These are phyloP conservation scores for Cinchona pubescens DNA, from an alignment of 257 asterid genomes.

Conservation along the genomic window DNA sequence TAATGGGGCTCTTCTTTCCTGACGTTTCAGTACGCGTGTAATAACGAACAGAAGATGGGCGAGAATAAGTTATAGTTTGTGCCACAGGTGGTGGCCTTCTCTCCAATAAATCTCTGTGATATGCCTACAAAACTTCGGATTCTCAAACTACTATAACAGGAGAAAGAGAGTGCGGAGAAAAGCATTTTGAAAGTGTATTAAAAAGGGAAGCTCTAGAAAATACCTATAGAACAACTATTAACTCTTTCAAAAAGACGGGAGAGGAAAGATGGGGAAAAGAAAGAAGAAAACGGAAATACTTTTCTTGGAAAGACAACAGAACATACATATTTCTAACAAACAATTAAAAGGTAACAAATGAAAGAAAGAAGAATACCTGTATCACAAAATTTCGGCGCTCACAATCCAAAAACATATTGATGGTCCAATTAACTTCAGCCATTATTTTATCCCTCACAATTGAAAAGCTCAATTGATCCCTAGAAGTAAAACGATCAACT, in stretches of 20 bases:
- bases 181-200: not conserved
- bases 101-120: conserved; percentile 82
- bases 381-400: conserved; percentile 88
- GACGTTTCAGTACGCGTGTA: conserved; percentile 26
- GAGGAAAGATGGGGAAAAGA: no score
- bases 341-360: not conserved
- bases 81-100: conserved; percentile 68
- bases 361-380: conserved; percentile 50
- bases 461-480: conserved; percentile 97
- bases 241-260: not conserved
- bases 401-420: conserved; percentile 88
- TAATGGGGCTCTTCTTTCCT: conserved; percentile 31
- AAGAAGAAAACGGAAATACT: not conserved
- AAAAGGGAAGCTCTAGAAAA: not conserved
- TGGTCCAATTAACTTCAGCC: conserved; percentile 64
- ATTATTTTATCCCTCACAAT: conserved; percentile 82
- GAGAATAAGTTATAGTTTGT: conserved; percentile 30
- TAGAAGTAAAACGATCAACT: conserved; percentile 91
- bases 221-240: not conserved
- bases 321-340: not conserved
- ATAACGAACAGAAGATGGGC: conserved; percentile 36
- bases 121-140: conserved; percentile 52
- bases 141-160: conserved; percentile 7
- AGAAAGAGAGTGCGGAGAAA: not conserved
- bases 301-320: not conserved